These are phyloP conservation scores for Didymella pinodella DNA, from an alignment of 2,329 filamentous ascomycete species.

Conservation along the genomic window DNA sequence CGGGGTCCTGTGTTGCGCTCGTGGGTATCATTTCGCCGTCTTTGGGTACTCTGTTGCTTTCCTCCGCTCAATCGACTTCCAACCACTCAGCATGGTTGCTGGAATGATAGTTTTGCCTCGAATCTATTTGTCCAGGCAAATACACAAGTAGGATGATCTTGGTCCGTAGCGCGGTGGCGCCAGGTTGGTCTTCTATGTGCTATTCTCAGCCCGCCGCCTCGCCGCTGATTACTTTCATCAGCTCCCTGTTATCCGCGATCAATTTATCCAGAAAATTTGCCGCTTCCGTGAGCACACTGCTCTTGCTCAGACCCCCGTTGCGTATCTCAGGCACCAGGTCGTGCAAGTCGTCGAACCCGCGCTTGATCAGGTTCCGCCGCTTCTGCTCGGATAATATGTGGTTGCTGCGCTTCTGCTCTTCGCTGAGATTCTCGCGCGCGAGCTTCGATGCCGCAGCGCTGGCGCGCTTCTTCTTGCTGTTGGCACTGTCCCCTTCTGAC, in stretches of 20 bases:
- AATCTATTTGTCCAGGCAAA: too few relatives aligned
- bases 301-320: constrained; percentile 82
- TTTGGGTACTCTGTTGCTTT: background rate
- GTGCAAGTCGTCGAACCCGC: constrained; percentile 82
- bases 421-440: constrained; percentile 68
- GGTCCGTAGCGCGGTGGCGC: background rate
- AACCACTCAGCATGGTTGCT: too few relatives aligned
- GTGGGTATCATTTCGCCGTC: constrained; percentile 20
- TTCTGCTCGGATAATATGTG: constrained; percentile 91
- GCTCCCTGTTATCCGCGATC: constrained; percentile 67
- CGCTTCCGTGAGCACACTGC: constrained; percentile 76
- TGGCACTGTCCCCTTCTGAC: background rate
- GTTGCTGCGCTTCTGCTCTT: constrained; percentile 84
- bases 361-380: constrained; percentile 79
- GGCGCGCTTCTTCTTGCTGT: constrained; percentile 39
- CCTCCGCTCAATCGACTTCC: background rate
- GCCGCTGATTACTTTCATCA: constrained; percentile 13
- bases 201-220: background rate
- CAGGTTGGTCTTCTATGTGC: too few relatives aligned
- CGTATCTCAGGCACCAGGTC: constrained; percentile 77
- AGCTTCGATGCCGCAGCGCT: constrained; percentile 38
- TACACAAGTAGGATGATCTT: background rate
- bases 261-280: constrained; percentile 81
- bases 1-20: background rate
- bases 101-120: too few relatives aligned